Percentiles rank a stretch among this genome's conserved stretches.
Conservation (phyloP, 2,329 filamentous ascomycete species). For the Mollisiaceae sp. region DNA sequence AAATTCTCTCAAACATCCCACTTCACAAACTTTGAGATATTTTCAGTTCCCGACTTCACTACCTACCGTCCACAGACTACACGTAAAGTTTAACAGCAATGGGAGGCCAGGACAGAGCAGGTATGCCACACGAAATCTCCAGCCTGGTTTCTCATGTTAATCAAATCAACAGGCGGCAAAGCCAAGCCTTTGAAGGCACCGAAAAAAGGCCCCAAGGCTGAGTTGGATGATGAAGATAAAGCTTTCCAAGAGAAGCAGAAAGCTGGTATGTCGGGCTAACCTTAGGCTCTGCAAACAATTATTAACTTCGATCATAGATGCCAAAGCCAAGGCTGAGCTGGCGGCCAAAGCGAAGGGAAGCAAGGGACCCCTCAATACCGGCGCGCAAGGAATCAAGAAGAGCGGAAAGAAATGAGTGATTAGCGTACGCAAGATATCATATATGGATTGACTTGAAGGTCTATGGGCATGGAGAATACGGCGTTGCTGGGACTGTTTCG, state of each 20-base stretch:
- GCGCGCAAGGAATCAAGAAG: slow-evolving; percentile 93
- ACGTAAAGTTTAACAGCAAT: slow-evolving; percentile 56
- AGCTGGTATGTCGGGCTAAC: slow-evolving; percentile 65
- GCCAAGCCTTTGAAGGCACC: slow-evolving; percentile 84
- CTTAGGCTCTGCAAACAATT: neutral
- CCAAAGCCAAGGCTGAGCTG: slow-evolving; percentile 84
- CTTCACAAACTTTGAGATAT: slow-evolving; percentile 2
- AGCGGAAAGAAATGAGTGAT: slow-evolving; percentile 85
- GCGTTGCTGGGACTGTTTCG: slow-evolving; percentile 21
- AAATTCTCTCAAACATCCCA: slow-evolving; percentile 25
- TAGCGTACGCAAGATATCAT: neutral
- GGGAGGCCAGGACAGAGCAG: slow-evolving; percentile 72
- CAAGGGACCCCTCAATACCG: slow-evolving; percentile 87
- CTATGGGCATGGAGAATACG: slow-evolving; percentile 26
- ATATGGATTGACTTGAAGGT: slow-evolving; percentile 12
- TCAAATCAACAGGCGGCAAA: slow-evolving; percentile 69
- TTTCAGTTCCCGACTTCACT: neutral
- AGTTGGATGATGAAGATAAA: slow-evolving; percentile 85
- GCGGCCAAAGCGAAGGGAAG: slow-evolving; percentile 76
- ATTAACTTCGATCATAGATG: slow-evolving; percentile 56
- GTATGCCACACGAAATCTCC: slow-evolving; percentile 45
- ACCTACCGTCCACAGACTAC: slow-evolving; percentile 12
- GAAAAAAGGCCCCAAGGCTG: slow-evolving; percentile 78
- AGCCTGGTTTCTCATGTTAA: slow-evolving; percentile 25
- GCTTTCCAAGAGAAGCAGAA: slow-evolving; percentile 84